phyloP scores from a whole-genome alignment of 73 alveolate genomes.

The Blepharisma japonicum region DNA sequence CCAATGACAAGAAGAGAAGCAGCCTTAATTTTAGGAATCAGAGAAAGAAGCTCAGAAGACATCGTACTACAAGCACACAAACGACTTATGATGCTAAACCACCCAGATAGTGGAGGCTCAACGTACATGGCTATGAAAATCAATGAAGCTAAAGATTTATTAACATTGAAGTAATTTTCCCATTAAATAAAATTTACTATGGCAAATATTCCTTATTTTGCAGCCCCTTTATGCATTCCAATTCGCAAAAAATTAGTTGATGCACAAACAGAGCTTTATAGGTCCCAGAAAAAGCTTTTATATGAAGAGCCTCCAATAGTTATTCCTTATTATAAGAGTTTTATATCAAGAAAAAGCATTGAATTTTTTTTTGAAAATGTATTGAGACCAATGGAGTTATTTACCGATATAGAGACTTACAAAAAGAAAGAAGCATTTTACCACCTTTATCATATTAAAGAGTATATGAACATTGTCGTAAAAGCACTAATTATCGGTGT shows the following conservation, averaged over 20 bases:
- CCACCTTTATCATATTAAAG: neutral
- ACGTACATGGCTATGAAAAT: conserved; percentile 50
- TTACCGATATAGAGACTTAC: neutral
- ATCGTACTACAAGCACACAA: conserved; percentile 37
- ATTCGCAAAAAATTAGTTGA: conserved; percentile 7
- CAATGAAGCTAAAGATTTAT: conserved; percentile 60
- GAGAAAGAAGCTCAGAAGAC: conserved; percentile 20
- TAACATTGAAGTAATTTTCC: conserved; percentile 20
- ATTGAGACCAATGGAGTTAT: neutral
- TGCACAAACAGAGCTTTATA: conserved; percentile 8
- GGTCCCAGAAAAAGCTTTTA: neutral
- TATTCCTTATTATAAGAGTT: neutral
- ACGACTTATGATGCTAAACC: conserved; percentile 49
- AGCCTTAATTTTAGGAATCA: conserved; percentile 38
- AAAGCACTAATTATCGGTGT: neutral
- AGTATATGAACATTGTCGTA: neutral
- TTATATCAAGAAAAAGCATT: neutral
- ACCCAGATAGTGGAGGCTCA: conserved; percentile 61
- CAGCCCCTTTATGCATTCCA: neutral
- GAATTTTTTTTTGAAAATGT: neutral
- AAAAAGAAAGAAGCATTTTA: neutral
- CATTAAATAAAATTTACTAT: neutral
- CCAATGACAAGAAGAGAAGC: conserved; percentile 45
- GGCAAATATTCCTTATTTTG: neutral
- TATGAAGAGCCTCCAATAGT: neutral